Conservation (phyloP, 2,329 filamentous ascomycete species). For the Colletotrichum camelliae region DNA sequence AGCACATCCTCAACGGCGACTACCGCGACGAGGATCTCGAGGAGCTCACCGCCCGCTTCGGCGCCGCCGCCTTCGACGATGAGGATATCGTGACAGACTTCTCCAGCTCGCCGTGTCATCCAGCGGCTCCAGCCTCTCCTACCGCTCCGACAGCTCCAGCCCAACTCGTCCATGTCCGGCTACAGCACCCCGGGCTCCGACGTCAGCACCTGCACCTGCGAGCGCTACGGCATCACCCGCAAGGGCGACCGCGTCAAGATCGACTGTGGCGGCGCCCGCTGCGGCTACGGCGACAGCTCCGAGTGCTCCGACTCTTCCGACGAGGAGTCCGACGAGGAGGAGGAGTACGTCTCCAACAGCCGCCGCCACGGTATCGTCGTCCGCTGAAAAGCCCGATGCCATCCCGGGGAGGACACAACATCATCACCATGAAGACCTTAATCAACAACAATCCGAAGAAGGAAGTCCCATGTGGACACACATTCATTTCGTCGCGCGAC, state of each 20-base stretch:
- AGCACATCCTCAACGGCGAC: constrained; percentile 83
- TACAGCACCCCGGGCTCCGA: constrained; percentile 82
- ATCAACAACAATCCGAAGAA: constrained; percentile 12
- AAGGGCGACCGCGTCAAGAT: constrained; percentile 92
- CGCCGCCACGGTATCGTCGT: constrained; percentile 71
- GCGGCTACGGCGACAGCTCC: constrained; percentile 78
- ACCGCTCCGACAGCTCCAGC: constrained; percentile 76
- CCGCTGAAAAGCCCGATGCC: constrained; percentile 29
- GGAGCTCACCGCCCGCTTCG: constrained; percentile 79
- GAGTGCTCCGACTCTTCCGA: constrained; percentile 68
- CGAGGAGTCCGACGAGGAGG: constrained; percentile 57
- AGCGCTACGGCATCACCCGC: constrained; percentile 95
- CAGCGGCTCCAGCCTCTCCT: constrained; percentile 72
- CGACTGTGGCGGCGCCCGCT: constrained; percentile 90
- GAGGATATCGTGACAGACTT: constrained; percentile 62
- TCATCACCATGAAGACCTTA: background rate
- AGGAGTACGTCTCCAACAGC: constrained; percentile 49
- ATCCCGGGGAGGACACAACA: constrained; percentile 12
- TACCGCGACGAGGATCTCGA: constrained; percentile 78
- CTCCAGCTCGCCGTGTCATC: constrained; percentile 66
- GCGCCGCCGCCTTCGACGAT: constrained; percentile 62
- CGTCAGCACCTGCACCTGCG: constrained; percentile 84
- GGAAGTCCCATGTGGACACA: constrained; percentile 30
- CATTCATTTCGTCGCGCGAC: constrained; percentile 34
- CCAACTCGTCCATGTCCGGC: constrained; percentile 75